Conservation (phyloP, 1,284 basidiomycete species). For the Moniliella sp. region DNA sequence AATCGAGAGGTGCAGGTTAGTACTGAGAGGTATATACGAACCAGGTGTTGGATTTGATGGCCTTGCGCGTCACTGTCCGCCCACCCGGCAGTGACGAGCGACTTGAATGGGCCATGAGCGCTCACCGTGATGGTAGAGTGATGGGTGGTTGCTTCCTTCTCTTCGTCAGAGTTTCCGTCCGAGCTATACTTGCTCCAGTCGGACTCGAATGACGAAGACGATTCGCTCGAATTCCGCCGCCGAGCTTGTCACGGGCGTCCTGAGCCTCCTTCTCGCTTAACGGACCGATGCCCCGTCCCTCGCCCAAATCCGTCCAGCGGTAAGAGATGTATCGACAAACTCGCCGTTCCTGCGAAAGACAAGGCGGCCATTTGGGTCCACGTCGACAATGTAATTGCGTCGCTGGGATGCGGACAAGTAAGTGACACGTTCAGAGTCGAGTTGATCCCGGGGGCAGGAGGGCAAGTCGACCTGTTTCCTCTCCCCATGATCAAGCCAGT, state of each 20-base stretch:
- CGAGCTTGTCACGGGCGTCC: slow-evolving; percentile 1
- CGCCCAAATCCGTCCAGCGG: slow-evolving; percentile 20
- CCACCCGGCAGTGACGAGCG: slow-evolving; percentile 10
- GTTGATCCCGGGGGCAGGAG: slow-evolving; percentile 47
- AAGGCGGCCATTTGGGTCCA: slow-evolving; percentile 45
- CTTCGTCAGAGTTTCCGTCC: slow-evolving; percentile 3
- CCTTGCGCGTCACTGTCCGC: slow-evolving; percentile 18
- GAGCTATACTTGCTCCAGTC: slow-evolving; percentile 1
- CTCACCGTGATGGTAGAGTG: slow-evolving; percentile 9
- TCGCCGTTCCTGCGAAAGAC: slow-evolving; percentile 50
- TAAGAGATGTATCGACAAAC: slow-evolving; percentile 36
- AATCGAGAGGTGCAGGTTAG: too few species aligned
- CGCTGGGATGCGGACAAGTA: slow-evolving; percentile 43
- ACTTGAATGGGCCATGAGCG: slow-evolving; percentile 6
- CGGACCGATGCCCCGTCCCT: slow-evolving; percentile 25
- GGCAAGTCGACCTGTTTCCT: slow-evolving; percentile 47
- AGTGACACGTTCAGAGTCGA: slow-evolving; percentile 44
- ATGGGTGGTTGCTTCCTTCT: slow-evolving; percentile 5
- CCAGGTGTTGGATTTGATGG: slow-evolving; percentile 2
- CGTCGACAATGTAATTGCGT: slow-evolving; percentile 49
- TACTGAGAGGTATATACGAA: background rate
- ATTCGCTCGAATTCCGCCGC: slow-evolving; percentile 1
- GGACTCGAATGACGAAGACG: too few species aligned
- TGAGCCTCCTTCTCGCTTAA: slow-evolving; percentile 11
- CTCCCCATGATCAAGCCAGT: slow-evolving; percentile 49